Conservation (phyloP, 306 rosid species). For the Inga laurina region DNA sequence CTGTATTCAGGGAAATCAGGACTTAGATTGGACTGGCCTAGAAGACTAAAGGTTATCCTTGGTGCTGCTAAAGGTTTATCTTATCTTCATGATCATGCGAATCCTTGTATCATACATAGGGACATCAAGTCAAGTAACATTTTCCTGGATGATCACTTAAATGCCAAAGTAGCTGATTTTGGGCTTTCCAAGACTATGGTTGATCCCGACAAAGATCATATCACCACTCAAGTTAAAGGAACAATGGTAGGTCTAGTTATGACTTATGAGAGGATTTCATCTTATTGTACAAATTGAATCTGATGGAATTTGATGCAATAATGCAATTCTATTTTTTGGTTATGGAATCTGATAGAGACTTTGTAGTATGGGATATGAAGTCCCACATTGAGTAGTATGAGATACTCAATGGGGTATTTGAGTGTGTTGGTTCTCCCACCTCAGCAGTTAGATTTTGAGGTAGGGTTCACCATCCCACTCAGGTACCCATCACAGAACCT, state of each 20-base stretch:
- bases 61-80: slow-evolving; percentile 65
- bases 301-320: no score
- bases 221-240: slow-evolving; percentile 66
- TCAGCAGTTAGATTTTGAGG: no score
- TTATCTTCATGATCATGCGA: slow-evolving; percentile 67
- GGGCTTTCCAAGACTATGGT: slow-evolving; percentile 61
- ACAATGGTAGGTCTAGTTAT: slow-evolving; percentile 55
- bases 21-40: slow-evolving; percentile 54
- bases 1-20: slow-evolving; percentile 49
- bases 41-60: slow-evolving; percentile 53
- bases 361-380: no score
- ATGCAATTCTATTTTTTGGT: background rate
- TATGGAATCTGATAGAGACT: background rate
- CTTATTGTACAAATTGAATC: background rate
- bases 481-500: no score
- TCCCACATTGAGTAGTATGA: no score
- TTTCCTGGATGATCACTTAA: slow-evolving; percentile 48
- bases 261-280: background rate
- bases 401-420: no score
- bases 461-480: no score
- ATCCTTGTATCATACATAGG: slow-evolving; percentile 73
- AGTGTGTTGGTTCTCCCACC: no score
- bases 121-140: slow-evolving; percentile 71
- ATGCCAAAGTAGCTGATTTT: slow-evolving; percentile 71
- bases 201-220: slow-evolving; percentile 46